These are phyloP conservation scores for Aspergillus nidulans DNA, from an alignment of 495 filamentous ascomycete genomes.

Conservation along the genomic window DNA sequence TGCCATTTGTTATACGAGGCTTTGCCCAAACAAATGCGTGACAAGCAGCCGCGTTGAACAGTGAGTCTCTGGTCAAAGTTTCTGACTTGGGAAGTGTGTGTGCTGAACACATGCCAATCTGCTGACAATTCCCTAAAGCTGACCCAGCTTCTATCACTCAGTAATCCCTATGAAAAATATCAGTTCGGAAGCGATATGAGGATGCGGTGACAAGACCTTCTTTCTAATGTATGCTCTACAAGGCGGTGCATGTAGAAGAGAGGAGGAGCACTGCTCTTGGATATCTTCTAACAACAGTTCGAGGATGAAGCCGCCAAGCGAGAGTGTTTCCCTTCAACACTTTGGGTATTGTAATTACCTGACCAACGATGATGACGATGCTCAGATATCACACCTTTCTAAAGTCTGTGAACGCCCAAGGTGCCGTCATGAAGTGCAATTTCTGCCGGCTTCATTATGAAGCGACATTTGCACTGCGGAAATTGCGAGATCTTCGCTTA, in stretches of 20 bases:
- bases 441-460: constrained; percentile 23
- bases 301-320: constrained; percentile 14
- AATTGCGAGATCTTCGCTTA: constrained; percentile 21
- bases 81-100: constrained; percentile 18
- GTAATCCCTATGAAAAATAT: constrained; percentile 19
- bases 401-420: constrained; percentile 18
- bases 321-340: neutral
- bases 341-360: neutral
- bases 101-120: neutral
- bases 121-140: neutral
- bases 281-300: constrained; percentile 11
- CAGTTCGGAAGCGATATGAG: constrained; percentile 17
- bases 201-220: constrained; percentile 16
- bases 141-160: neutral
- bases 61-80: constrained; percentile 9
- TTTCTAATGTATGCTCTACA: constrained; percentile 13
- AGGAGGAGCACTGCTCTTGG: constrained; percentile 3
- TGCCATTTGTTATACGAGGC: constrained; percentile 17
- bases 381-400: constrained; percentile 1
- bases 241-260: neutral
- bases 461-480: constrained; percentile 23
- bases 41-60: constrained; percentile 8
- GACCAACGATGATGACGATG: constrained; percentile 14
- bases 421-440: constrained; percentile 22
- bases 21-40: constrained; percentile 8